phyloP scores from a whole-genome alignment of 805 yeast genomes.

The Saturnispora silvae region DNA sequence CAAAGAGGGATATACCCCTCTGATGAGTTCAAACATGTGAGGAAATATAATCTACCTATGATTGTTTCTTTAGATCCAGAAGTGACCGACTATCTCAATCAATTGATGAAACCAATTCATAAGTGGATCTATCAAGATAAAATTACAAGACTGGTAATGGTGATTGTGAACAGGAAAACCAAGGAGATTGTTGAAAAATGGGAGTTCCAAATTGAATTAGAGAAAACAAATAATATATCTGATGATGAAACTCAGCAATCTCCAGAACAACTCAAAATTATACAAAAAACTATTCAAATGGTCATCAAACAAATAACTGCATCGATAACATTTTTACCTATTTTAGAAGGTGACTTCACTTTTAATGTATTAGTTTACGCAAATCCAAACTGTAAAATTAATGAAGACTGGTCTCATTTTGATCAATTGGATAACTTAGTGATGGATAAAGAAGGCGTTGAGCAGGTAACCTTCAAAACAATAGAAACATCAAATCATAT shows the following conservation, averaged over 20 bases:
- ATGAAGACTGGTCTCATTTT: constrained; percentile 72
- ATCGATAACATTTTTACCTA: constrained; percentile 75
- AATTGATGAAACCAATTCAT: constrained; percentile 58
- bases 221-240: constrained; percentile 6
- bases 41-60: constrained; percentile 70
- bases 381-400: constrained; percentile 54
- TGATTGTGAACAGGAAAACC: constrained; percentile 56
- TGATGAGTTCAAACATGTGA: constrained; percentile 69
- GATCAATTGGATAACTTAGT: constrained; percentile 39
- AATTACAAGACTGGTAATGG: constrained; percentile 59
- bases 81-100: constrained; percentile 54
- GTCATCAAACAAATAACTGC: constrained; percentile 84
- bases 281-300: constrained; percentile 71
- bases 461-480: constrained; percentile 57
- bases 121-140: constrained; percentile 65
- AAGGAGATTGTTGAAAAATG: constrained; percentile 72
- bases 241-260: constrained; percentile 14
- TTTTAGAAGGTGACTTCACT: constrained; percentile 52
- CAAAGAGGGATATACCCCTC: constrained; percentile 87
- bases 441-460: constrained; percentile 40
- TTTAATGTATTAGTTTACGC: constrained; percentile 82
- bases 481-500: constrained; percentile 60
- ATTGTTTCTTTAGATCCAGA: constrained; percentile 68
- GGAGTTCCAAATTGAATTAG: constrained; percentile 43
- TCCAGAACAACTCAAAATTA: constrained; percentile 30